Evolutionary conservation across 2,329 filamentous ascomycete genomes (phyloP).

Genomic region (Verticillium klebahnii): DNA sequence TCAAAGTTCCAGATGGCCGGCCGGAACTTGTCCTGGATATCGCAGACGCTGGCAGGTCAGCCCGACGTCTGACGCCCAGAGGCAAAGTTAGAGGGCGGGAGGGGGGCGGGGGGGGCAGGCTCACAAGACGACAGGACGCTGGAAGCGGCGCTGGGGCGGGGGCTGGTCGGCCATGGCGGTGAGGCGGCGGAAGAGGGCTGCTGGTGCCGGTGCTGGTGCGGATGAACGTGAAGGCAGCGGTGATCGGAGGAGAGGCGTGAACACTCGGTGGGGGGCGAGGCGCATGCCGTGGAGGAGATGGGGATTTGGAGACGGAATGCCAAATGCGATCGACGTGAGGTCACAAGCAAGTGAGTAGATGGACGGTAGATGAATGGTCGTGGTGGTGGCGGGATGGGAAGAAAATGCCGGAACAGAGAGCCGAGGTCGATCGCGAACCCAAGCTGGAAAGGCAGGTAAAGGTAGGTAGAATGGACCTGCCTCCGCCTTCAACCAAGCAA

Average conservation of each 20-base stretch:
- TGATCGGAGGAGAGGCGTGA: neutral
- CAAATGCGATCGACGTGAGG: no score
- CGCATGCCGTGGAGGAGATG: neutral
- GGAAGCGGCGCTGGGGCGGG: constrained; percentile 8
- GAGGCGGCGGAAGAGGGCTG: neutral
- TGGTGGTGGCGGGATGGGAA: neutral
- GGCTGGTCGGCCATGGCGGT: constrained; percentile 6
- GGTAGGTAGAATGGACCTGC: no score
- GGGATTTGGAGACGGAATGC: no score
- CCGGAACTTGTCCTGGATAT: constrained; percentile 91
- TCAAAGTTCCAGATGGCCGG: constrained; percentile 78
- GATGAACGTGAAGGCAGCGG: no score
- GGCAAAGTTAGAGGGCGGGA: constrained; percentile 41
- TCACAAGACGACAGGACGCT: constrained; percentile 13
- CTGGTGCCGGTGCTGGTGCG: neutral
- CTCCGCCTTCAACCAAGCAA: neutral
- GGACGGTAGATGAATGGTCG: neutral
- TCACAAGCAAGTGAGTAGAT: neutral
- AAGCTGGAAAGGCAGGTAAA: no score
- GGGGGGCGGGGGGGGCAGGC: neutral
- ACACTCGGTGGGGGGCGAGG: neutral
- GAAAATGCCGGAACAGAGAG: neutral
- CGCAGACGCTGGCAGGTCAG: constrained; percentile 67
- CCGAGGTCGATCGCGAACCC: neutral
- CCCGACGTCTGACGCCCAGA: no score